Conservation (phyloP, 164 flowering plant species). For the Litsea cubeba region DNA sequence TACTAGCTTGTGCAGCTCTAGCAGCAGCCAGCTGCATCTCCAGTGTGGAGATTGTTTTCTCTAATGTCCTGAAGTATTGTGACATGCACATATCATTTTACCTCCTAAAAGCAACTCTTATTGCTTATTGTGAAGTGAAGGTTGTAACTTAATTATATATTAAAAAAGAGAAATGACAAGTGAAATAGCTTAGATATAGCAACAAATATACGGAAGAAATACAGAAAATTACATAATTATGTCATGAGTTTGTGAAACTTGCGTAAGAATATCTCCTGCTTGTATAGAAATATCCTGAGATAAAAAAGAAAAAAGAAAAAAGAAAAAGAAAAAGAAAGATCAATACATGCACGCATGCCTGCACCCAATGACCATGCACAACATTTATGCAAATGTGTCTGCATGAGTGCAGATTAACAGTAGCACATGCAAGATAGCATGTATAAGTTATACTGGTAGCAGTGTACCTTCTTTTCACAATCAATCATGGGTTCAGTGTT, state of each 20-base stretch:
- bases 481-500: conserved; percentile 33
- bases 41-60: conserved; percentile 74
- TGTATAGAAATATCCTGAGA: conserved; percentile 47
- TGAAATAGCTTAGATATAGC: not conserved
- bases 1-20: conserved; percentile 55
- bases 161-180: not conserved
- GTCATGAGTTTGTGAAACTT: conserved; percentile 69
- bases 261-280: conserved; percentile 52
- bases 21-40: conserved; percentile 84
- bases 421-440: not conserved
- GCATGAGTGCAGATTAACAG: not conserved
- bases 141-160: not conserved
- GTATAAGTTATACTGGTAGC: not conserved
- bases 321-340: not conserved
- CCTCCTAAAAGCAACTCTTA: not conserved
- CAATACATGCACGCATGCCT: no score
- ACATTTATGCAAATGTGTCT: not conserved
- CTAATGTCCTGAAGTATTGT: conserved; percentile 59
- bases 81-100: not conserved
- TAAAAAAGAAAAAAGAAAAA: not conserved
- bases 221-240: conserved; percentile 52
- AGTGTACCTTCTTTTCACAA: conserved; percentile 63
- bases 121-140: not conserved
- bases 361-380: not conserved
- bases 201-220: conserved; percentile 3